These are phyloP conservation scores for Fusarium pilosicola DNA, from an alignment of 2,329 filamentous ascomycete genomes.

Conservation along the genomic window DNA sequence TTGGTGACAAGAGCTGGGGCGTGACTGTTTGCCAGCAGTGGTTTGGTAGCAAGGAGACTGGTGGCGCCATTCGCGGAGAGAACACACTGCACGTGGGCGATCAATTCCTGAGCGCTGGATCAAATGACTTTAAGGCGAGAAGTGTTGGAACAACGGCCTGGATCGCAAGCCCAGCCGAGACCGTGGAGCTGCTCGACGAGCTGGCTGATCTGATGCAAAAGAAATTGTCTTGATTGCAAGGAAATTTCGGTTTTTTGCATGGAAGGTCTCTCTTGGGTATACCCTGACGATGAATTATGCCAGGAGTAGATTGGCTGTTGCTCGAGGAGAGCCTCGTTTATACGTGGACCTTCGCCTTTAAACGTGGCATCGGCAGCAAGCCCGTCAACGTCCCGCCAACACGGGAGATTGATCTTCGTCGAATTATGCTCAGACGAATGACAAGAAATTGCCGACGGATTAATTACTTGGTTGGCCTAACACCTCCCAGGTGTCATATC, in stretches of 20 bases:
- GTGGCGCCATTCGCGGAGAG: conserved; percentile 68
- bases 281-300: not conserved
- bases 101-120: conserved; percentile 93
- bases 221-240: conserved; percentile 42
- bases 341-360: not conserved
- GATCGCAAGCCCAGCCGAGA: conserved; percentile 94
- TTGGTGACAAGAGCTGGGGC: conserved; percentile 97
- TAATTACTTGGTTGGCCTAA: too few species aligned
- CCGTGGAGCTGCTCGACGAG: conserved; percentile 89
- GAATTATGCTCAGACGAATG: not conserved
- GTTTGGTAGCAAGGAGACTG: conserved; percentile 68
- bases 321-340: not conserved
- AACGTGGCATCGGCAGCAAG: not conserved
- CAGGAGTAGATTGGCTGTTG: not conserved
- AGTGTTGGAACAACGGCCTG: conserved; percentile 94
- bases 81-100: conserved; percentile 95
- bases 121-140: conserved; percentile 96
- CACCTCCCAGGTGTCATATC: not conserved
- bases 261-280: not conserved
- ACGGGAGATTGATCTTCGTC: not conserved
- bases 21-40: conserved; percentile 92
- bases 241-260: not conserved
- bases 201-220: conserved; percentile 66
- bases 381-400: not conserved
- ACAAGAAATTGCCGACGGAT: not conserved